Evolutionary conservation across 306 rosid genomes (phyloP), one percentile per base, ranked within the genome.

Genomic region (Glycine tomentella): DNA sequence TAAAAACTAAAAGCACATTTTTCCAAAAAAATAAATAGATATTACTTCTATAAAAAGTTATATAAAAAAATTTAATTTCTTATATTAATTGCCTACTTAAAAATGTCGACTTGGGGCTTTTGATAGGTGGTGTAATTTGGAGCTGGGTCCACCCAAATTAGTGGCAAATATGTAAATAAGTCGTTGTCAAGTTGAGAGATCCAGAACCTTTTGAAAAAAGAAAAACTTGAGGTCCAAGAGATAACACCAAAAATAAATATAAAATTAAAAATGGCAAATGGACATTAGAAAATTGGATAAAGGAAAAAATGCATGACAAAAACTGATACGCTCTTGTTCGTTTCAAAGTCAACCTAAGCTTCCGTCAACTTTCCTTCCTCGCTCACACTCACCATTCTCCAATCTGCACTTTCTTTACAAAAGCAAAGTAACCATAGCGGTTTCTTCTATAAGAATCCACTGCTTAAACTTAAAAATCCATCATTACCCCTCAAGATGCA

Each of bases 291-390:
- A 25, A 58, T 58, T 11, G 65, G 34, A 2, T 5, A 7, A 55
- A 55, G 15, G 2, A 8, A 56, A 57, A 57, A 17, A 8, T 13
- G 9, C 65, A 8, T 25, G 20, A 17, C 17, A 52, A 52, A 25
- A 59, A 59, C 66, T 59, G 66, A 59, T 59, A 59, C 38, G 66
- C n/a, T 59, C 7, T 25, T 20, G 7, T 20, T 25, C 66, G 9
- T 62, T 62, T 62, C 68, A 62, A 11, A 62, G 68, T 31, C 68
- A 62, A 62, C 8, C n/a, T 61, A 61, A 61, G 13, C 42, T 62
- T 62, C 38, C n/a, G 68, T 62, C 68, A 62, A 33, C 44, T 62
- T 33, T 62, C 68, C 65, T 58, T 8, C 33, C 11, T 7, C 64
- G 3, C 64, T 58, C 16, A n/a, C 64, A 58, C 64, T 58, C 34